These are phyloP conservation scores for Pterula multifida DNA, from an alignment of 1,284 basidiomycete genomes.

Conservation along the genomic window DNA sequence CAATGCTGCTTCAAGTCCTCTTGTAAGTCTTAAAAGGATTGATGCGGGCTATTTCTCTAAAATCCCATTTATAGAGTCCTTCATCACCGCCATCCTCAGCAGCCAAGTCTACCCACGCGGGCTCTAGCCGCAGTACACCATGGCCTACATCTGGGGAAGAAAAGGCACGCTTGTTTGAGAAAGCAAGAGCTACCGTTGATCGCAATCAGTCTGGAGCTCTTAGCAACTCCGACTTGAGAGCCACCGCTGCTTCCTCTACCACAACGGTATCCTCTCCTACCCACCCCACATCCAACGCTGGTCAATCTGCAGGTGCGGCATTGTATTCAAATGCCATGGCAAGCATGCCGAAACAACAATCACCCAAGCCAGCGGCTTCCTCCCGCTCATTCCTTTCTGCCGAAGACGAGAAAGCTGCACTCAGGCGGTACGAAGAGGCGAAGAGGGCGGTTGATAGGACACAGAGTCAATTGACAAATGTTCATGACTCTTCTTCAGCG, in stretches of 20 bases:
- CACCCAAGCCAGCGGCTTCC: background rate
- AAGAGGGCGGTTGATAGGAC: constrained; percentile 53
- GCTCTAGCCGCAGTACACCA: constrained; percentile 15
- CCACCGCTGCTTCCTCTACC: background rate
- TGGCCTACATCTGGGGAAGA: constrained; percentile 67
- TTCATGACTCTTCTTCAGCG: constrained; percentile 5
- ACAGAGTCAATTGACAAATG: constrained; percentile 16
- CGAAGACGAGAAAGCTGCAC: constrained; percentile 48
- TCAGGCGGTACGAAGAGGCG: constrained; percentile 57
- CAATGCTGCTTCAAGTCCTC: background rate
- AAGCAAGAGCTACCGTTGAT: constrained; percentile 45
- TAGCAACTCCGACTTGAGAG: constrained; percentile 1
- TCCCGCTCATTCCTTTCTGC: constrained; percentile 29
- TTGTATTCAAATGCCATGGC: background rate
- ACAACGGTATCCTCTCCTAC: background rate
- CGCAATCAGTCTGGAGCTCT: constrained; percentile 15
- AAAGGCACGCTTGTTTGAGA: constrained; percentile 53
- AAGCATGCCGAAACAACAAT: background rate
- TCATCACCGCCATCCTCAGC: background rate
- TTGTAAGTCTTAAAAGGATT: background rate
- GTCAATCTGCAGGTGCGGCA: background rate
- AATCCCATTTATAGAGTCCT: background rate
- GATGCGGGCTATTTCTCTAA: constrained; percentile 2
- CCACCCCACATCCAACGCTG: background rate
- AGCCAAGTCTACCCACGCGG: constrained; percentile 7